phyloP scores from a whole-genome alignment of 768 basidiomycete genomes.

The Naganishia onofrii region DNA sequence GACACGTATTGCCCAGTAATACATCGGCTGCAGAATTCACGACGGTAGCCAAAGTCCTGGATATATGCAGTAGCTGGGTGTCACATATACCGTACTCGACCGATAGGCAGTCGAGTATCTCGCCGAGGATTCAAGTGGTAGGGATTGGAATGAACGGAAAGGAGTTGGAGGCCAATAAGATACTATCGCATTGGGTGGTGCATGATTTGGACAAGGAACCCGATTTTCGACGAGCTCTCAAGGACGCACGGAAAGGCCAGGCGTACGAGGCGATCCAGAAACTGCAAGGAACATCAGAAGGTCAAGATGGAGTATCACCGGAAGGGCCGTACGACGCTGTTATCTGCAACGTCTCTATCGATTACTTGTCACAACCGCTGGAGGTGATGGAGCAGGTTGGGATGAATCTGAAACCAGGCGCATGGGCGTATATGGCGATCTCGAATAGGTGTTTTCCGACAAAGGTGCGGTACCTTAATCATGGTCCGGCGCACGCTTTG shows the following conservation, averaged over 20 bases:
- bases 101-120: conserved; percentile 7
- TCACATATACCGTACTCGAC: conserved; percentile 35
- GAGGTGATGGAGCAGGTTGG: conserved; percentile 31
- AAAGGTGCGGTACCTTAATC: conserved; percentile 29
- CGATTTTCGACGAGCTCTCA: conserved; percentile 16
- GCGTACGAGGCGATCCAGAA: conserved; percentile 1
- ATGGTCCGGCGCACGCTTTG: background rate
- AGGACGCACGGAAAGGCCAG: background rate
- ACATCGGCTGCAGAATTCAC: background rate
- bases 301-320: background rate
- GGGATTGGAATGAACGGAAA: conserved; percentile 39
- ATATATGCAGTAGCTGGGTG: conserved; percentile 42
- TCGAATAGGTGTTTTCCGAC: conserved; percentile 43
- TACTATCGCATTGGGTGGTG: conserved; percentile 33
- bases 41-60: conserved; percentile 32
- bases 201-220: conserved; percentile 38
- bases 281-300: background rate
- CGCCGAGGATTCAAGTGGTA: conserved; percentile 29
- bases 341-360: conserved; percentile 42
- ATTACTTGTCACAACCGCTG: conserved; percentile 39
- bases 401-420: conserved; percentile 21
- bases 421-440: conserved; percentile 35
- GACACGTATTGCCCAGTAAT: conserved; percentile 29
- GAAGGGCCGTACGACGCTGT: conserved; percentile 32
- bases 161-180: conserved; percentile 35